Evolutionary conservation across 2,329 filamentous ascomycete genomes (phyloP), one percentile per base, ranked within the genome.

Genomic region (Hypoxylon sp.): DNA sequence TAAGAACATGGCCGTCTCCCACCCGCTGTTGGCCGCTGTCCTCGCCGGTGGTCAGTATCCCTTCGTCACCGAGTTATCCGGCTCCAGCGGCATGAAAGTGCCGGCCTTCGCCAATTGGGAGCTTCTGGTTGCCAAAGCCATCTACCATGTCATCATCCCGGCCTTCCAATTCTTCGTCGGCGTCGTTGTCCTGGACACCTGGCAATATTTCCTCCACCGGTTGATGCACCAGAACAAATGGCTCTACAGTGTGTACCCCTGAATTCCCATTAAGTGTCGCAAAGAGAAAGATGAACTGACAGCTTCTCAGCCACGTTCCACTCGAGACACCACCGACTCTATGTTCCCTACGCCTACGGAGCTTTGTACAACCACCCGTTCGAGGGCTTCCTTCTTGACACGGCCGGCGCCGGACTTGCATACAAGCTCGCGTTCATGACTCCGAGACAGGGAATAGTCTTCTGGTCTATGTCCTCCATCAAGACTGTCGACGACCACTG

Each of bases 401-500:
- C 93, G 0, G 83, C 92, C 11, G 94, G 95, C 54, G 90, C 93
- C 8, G 90, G 90, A 20, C 75, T 97, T 31, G 91, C 85, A 18
- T 98, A 96, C 78, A 88, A 97, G 69, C 71, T 90, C 10, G 86
- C 91, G 0, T 83, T 89, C 59, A 89, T 98, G 89, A 92, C 87
- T n/a, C 82, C 88, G 45, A 88, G 93, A 50, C 91, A 96, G 75
- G 89, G 88, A 67, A 93, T 97, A 80, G 84, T 86, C 75, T 97
- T 97, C 80, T 98, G 97, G 76, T 88, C 88, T 47, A 84, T 87
- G 74, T 94, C 90, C 26, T 96, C 91, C 6, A 87, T 97, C 80
- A 99, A 99, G 81, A 98, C 95, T 0, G 92, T 98, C 21, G 93
- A 97, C 71, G 95, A 99, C 72, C 95, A 99, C 78, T 97, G 94